A percentile compares a stretch with the other conserved stretches of the same genome.
Evolutionary conservation across 1,284 basidiomycete genomes (phyloP).

Genomic region (Leccinum subspadiceum): DNA sequence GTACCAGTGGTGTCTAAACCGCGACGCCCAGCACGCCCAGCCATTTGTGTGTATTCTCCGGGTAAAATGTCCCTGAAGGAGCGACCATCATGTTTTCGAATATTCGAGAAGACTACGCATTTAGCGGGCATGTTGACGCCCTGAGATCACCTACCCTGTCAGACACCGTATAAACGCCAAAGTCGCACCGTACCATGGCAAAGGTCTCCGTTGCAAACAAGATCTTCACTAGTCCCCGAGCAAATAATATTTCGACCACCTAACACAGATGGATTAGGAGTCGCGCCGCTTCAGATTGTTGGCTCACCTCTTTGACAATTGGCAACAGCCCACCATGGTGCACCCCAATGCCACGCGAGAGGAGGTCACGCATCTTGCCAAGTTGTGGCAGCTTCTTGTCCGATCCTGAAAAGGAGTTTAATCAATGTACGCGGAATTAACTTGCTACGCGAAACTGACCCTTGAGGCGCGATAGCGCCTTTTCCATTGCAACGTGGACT

Average conservation of each 20-base stretch:
- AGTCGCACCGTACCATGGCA: constrained; percentile 75
- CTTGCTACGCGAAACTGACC: constrained; percentile 45
- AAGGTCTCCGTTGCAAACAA: constrained; percentile 99
- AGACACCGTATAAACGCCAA: constrained; percentile 4
- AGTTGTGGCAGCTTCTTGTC: constrained; percentile 98
- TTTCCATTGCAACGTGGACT: constrained; percentile 92
- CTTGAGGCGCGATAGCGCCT: constrained; percentile 87
- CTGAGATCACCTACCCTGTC: constrained; percentile 40
- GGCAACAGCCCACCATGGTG: constrained; percentile 97
- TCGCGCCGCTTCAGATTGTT: background rate
- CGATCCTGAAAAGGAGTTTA: constrained; percentile 52
- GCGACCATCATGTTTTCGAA: constrained; percentile 94
- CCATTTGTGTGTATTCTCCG: constrained; percentile 99
- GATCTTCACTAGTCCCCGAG: constrained; percentile 94
- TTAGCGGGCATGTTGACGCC: constrained; percentile 99
- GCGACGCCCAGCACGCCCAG: constrained; percentile 94
- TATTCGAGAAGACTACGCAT: constrained; percentile 95
- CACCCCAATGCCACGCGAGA: constrained; percentile 92
- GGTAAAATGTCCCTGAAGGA: constrained; percentile 88
- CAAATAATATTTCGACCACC: constrained; percentile 96
- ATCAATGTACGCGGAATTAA: constrained; percentile 8
- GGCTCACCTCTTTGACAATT: constrained; percentile 88
- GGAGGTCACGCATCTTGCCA: constrained; percentile 84
- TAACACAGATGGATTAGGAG: constrained; percentile 31
- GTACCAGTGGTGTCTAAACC: constrained; percentile 95